Evolutionary conservation across 1,284 basidiomycete species (phyloP).

Genomic region (Ganoderma meredithae): DNA sequence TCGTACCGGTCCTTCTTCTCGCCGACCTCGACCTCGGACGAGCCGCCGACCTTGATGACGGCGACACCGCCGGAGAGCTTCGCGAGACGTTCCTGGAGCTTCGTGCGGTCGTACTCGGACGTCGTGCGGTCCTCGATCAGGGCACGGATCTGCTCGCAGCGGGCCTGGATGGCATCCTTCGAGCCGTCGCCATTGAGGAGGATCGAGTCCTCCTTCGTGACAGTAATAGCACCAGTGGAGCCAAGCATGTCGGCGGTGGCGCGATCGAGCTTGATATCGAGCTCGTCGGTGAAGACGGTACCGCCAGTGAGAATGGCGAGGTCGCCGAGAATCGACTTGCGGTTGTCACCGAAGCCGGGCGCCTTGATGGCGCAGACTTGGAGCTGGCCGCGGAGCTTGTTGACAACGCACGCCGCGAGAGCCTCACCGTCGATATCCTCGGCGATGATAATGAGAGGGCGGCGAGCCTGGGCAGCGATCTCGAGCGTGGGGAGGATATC

Average conservation of each 20-base stretch:
- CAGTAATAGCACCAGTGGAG: constrained; percentile 89
- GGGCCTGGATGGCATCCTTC: constrained; percentile 85
- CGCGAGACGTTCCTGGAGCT: constrained; percentile 96
- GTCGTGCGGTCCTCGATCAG: constrained; percentile 88
- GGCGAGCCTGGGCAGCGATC: constrained; percentile 88
- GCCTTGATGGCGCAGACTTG: constrained; percentile 95
- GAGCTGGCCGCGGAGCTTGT: constrained; percentile 98
- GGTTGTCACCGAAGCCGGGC: constrained; percentile 98
- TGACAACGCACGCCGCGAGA: constrained; percentile 95
- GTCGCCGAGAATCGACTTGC: constrained; percentile 97
- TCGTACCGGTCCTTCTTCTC: constrained; percentile 99
- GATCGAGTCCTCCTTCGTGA: constrained; percentile 99
- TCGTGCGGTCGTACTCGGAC: constrained; percentile 93
- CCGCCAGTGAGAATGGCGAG: constrained; percentile 97
- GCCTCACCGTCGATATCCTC: constrained; percentile 99
- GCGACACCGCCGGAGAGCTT: constrained; percentile 97
- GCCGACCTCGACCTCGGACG: constrained; percentile 94
- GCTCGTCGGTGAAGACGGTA: constrained; percentile 97
- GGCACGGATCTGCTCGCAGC: constrained; percentile 95
- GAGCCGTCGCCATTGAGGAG: constrained; percentile 92
- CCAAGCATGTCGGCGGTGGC: constrained; percentile 92
- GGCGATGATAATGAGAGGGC: constrained; percentile 95
- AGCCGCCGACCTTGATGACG: constrained; percentile 97
- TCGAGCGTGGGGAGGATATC: constrained; percentile 97
- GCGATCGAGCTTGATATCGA: constrained; percentile 97